These are phyloP conservation scores for Sporothrix inflata DNA, from an alignment of 2,329 filamentous ascomycete genomes.

Conservation along the genomic window DNA sequence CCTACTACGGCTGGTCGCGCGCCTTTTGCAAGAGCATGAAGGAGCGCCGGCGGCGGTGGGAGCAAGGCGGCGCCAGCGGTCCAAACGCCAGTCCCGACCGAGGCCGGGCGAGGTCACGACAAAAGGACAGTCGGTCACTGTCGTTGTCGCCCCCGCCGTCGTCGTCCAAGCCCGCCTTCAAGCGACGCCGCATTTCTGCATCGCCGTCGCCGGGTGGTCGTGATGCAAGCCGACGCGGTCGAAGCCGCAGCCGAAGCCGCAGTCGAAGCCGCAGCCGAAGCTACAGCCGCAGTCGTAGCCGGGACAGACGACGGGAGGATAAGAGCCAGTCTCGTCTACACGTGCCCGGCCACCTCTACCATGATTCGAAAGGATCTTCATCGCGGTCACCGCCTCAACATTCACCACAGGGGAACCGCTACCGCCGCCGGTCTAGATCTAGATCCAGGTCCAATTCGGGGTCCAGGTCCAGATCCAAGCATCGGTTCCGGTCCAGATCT, in stretches of 20 bases:
- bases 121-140: neutral
- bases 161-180: neutral
- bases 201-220: neutral
- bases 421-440: neutral
- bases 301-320: neutral
- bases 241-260: neutral
- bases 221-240: neutral
- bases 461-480: neutral
- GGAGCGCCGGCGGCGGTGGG: conserved; percentile 47
- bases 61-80: neutral
- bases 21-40: conserved; percentile 83
- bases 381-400: neutral
- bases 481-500: neutral
- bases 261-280: neutral
- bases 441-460: neutral
- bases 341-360: neutral
- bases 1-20: conserved; percentile 87
- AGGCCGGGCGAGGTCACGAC: neutral
- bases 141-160: neutral
- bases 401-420: neutral
- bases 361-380: neutral
- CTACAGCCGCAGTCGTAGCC: conserved; percentile 9
- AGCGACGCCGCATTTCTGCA: neutral
- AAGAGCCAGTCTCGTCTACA: neutral
- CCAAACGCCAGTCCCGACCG: neutral